Conservation (phyloP, 768 basidiomycete species). For the Auriscalpium orientale region DNA sequence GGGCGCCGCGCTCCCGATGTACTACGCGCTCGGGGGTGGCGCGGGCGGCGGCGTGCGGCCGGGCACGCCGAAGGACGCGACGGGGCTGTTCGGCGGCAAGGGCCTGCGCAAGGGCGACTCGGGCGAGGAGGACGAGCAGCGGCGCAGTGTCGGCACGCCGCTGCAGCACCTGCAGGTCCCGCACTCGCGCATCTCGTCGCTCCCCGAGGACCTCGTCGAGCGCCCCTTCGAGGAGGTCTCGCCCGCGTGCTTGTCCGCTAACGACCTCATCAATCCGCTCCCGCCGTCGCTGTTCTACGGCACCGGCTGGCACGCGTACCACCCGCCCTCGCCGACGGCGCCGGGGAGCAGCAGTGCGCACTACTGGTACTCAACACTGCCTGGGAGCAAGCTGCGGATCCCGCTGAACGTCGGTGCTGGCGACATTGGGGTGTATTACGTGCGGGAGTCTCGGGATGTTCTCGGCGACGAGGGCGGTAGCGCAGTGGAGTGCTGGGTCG, state of each 20-base stretch:
- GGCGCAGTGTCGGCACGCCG: constrained; percentile 10
- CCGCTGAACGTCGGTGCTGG: constrained; percentile 82
- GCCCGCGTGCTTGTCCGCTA: constrained; percentile 93
- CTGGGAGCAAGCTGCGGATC: constrained; percentile 75
- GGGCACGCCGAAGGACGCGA: constrained; percentile 35
- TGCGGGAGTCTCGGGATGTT: constrained; percentile 57
- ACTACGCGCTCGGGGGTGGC: constrained; percentile 11
- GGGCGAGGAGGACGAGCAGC: constrained; percentile 7
- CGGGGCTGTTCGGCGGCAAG: constrained; percentile 78
- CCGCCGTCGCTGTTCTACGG: constrained; percentile 93
- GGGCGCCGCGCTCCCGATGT: constrained; percentile 10
- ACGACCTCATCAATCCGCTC: constrained; percentile 94
- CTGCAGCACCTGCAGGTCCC: constrained; percentile 50
- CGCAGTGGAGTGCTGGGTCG: constrained; percentile 90
- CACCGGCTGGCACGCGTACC: constrained; percentile 80
- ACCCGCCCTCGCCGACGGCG: constrained; percentile 42
- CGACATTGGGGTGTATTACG: constrained; percentile 87
- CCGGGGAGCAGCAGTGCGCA: constrained; percentile 58
- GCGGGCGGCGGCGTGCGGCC: constrained; percentile 12
- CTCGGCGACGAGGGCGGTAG: constrained; percentile 51
- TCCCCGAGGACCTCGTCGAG: constrained; percentile 33
- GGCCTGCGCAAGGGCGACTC: constrained; percentile 54
- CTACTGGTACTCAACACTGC: constrained; percentile 90
- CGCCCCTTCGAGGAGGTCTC: constrained; percentile 75
- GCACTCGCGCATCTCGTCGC: constrained; percentile 60